Base-by-base conservation (phyloP, 2,329 filamentous ascomycete species). In the Aspergillus ustus region DNA sequence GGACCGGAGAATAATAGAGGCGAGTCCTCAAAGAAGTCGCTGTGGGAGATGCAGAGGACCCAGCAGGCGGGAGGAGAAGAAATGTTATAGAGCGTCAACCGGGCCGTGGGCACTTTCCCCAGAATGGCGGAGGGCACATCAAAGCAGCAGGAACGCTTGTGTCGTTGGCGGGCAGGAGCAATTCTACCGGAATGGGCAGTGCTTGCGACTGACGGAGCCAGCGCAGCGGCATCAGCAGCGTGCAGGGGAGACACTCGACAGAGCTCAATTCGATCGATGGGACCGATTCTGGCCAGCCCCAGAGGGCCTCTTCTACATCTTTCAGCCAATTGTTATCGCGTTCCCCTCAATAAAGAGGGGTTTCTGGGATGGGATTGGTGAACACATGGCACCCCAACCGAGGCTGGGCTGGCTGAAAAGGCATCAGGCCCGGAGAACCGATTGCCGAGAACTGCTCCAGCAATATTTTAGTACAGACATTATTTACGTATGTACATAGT, bases 1-100 rank as follows among this genome's bases (percentile, higher is more conserved):
- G 58, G 59, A 40, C 28, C 45, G 51, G 28, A 50, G 34, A 43
- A 49, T n/a, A 43, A 48, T 40, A 19, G 19, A 22, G 17, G 28
- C 44, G 46, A 43, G 52, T 28, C 7, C 29, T 52, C 25, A 25
- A 50, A 25, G 49, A 86, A 85, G 75, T 87, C 86, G 73, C 83
- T 80, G 9, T 77, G 81, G 31, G 80, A 80, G 61, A 83, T 69
- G 31, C 66, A 52, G 31, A 63, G 69, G 53, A 72, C 20, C 4
- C 11, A 46, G 31, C 19, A 37, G 48, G 48, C 9, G 46, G 29
- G 37, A 45, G 29, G 11, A 25, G 45, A 15, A 11, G 52, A 19
- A 49, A 51, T 31, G 44, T 48, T 45, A 55, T 43, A 48, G 49
- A 60, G 22, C 45, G 22, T 59, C 50, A 53, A 46, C 43, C 25